Base-by-base conservation (phyloP, 176 grass and related monocot genomes). In the Themeda triandra region DNA sequence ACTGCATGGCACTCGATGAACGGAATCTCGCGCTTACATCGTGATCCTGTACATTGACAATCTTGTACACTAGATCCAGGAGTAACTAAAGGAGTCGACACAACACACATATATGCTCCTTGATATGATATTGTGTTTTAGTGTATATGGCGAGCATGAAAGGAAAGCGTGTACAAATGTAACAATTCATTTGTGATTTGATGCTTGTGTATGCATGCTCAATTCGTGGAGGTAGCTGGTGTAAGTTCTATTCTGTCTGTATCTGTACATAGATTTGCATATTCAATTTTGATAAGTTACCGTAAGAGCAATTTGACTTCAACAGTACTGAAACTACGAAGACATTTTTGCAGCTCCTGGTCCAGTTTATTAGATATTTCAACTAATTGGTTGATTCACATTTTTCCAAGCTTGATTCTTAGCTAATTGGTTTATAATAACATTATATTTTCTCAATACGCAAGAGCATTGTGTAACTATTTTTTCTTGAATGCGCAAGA, bases 11-110 rank as follows among this genome's bases (percentile, higher is more conserved):
- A 79, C 21, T 46, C 8, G 10, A 41, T 2, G n/a, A 54, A 49
- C 35, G 19, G n/a, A 56, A 56, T 21, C 54, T n/a, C 39, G 1
- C 2, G 45, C 62, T 33, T 78, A 59, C 27, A 48, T 19, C 13
- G 13, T 24, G 66, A 46, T 71, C 80, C 12, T 78, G 73, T 82
- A 74, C 31, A 66, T 66, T 53, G 66, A 49, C 59, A 63, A 35
- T 15, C 21, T 63, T 63, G 54, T 28, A 63, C 59, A 27, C 59
- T 63, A 63, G 24, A 27, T 63, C 24, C 59, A 28, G 12, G 59
- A 63, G 59, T 29, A 29, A 25, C 25, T 13, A 63, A 63, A 63
- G 60, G 60, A 28, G 60, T 4, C 7, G 8, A 56, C 53, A 56
- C 11, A 62, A 0, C 1, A 60, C n/a, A 60, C 56, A 60, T n/a